A percentile compares a stretch with the other conserved stretches of the same genome.
Conservation (phyloP, 768 basidiomycete species). For the Suillus alpinus region DNA sequence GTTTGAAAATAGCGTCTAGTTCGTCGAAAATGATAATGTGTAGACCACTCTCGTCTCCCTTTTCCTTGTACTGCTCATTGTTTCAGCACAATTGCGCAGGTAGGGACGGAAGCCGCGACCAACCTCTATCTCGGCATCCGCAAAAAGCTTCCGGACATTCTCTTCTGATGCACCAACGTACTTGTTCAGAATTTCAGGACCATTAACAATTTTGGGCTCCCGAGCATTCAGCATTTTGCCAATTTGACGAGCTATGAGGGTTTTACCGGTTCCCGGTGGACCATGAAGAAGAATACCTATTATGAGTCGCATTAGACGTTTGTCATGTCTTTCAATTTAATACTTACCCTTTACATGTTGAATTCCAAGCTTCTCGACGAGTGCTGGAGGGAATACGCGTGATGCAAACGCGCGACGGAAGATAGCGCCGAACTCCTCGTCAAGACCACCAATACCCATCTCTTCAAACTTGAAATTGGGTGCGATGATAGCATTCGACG, state of each 20-base stretch:
- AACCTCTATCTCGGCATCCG: conserved; percentile 97
- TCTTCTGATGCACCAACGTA: conserved; percentile 97
- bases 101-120: neutral
- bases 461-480: conserved; percentile 99
- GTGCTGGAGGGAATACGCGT: conserved; percentile 95
- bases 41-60: conserved; percentile 93
- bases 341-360: conserved; percentile 91
- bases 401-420: conserved; percentile 98
- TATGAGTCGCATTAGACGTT: neutral
- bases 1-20: conserved; percentile 97
- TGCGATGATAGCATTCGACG: conserved; percentile 91
- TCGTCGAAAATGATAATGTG: conserved; percentile 99
- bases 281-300: conserved; percentile 91
- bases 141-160: conserved; percentile 95
- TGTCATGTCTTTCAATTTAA: neutral
- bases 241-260: conserved; percentile 95
- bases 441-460: conserved; percentile 99
- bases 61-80: conserved; percentile 80
- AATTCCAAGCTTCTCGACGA: conserved; percentile 97
- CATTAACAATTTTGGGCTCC: conserved; percentile 98
- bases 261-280: conserved; percentile 98
- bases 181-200: conserved; percentile 96
- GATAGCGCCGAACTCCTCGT: conserved; percentile 91
- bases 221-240: conserved; percentile 98
- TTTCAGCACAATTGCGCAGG: conserved; percentile 5